phyloP scores from a whole-genome alignment of 2,329 filamentous ascomycete genomes.

The Alternaria longipes region DNA sequence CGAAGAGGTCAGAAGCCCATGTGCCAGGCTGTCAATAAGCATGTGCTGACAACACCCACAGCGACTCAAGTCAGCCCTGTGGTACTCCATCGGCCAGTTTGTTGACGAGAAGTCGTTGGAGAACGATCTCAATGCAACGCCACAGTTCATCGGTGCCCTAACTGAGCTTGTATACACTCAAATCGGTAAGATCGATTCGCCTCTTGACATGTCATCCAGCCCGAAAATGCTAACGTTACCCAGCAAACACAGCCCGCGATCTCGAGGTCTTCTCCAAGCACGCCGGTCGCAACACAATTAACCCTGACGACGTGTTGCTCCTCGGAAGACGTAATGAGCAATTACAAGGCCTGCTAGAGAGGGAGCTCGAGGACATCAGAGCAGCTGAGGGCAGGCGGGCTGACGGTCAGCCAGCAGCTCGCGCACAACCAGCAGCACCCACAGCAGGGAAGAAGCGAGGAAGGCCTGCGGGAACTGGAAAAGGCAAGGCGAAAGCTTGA shows the following conservation, averaged over 20 bases:
- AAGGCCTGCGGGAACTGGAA: slow-evolving; percentile 34
- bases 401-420: slow-evolving; percentile 17
- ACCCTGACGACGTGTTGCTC: slow-evolving; percentile 86
- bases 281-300: slow-evolving; percentile 81
- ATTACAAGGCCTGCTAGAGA: slow-evolving; percentile 76
- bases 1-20: slow-evolving; percentile 40
- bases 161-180: slow-evolving; percentile 90
- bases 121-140: slow-evolving; percentile 83
- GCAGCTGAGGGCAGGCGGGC: slow-evolving; percentile 39
- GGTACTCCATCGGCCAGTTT: slow-evolving; percentile 63
- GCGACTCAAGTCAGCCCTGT: slow-evolving; percentile 55
- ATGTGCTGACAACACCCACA: slow-evolving; percentile 49
- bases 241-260: slow-evolving; percentile 60
- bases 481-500: slow-evolving; percentile 29
- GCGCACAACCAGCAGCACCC: slow-evolving; percentile 11
- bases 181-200: slow-evolving; percentile 67
- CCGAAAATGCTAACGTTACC: slow-evolving; percentile 2
- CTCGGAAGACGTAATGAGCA: slow-evolving; percentile 88
- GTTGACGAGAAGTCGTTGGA: slow-evolving; percentile 83
- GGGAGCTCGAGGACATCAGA: slow-evolving; percentile 66
- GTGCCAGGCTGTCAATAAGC: not conserved
- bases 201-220: not conserved
- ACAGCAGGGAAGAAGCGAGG: slow-evolving; percentile 31
- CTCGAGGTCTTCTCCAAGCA: slow-evolving; percentile 72
- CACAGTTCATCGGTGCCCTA: slow-evolving; percentile 79